Conservation (phyloP, 352 stramenopile genomes). For the Globisporangium acanthophoron region DNA sequence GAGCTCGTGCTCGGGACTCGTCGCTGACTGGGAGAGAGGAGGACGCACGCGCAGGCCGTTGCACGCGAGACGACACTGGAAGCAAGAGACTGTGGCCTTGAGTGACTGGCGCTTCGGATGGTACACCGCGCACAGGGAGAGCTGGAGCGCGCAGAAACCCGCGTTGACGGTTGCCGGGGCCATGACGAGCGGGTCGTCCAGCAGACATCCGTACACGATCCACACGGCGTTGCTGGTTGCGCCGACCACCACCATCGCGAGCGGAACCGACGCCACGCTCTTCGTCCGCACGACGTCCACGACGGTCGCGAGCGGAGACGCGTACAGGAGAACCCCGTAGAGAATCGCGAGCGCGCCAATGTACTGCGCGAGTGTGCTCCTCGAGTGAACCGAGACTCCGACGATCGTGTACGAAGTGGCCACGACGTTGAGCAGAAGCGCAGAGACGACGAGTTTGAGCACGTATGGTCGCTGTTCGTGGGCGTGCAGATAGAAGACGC, state of each 20-base stretch:
- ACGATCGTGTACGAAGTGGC: slow-evolving; percentile 17
- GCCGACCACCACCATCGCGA: slow-evolving; percentile 30
- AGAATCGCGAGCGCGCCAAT: slow-evolving; percentile 25
- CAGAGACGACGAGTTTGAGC: slow-evolving; percentile 9
- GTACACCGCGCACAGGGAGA: slow-evolving; percentile 30
- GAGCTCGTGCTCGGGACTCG: slow-evolving; percentile 10
- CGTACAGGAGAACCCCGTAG: slow-evolving; percentile 27
- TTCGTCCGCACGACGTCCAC: slow-evolving; percentile 22
- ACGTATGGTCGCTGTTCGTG: slow-evolving; percentile 14
- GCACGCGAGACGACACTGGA: slow-evolving; percentile 1
- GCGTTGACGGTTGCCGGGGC: slow-evolving; percentile 28
- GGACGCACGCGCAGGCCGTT: background rate
- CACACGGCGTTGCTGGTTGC: slow-evolving; percentile 34
- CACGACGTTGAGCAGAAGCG: slow-evolving; percentile 19
- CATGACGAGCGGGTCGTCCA: slow-evolving; percentile 27
- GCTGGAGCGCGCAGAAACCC: slow-evolving; percentile 24
- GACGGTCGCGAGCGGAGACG: slow-evolving; percentile 28
- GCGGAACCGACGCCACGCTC: slow-evolving; percentile 27
- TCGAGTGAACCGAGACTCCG: slow-evolving; percentile 6
- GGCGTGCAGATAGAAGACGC: slow-evolving; percentile 38
- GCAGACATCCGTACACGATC: slow-evolving; percentile 31
- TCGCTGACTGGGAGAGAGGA: background rate
- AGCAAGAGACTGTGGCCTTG: slow-evolving; percentile 2
- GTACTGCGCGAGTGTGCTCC: slow-evolving; percentile 11
- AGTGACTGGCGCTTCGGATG: slow-evolving; percentile 11